phyloP scores from a whole-genome alignment of 345 rosid species.

The Firmiana major region DNA sequence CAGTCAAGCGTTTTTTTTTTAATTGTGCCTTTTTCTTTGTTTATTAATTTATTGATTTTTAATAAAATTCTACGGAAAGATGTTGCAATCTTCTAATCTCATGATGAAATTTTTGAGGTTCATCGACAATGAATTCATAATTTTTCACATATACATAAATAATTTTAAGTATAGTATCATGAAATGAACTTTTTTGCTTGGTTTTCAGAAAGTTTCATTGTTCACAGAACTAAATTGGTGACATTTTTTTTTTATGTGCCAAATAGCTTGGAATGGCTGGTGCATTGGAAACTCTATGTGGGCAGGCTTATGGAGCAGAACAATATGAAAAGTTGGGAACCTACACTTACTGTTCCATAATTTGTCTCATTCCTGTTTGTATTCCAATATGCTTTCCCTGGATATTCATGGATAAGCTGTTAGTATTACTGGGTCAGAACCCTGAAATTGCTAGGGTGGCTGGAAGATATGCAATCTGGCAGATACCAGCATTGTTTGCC shows the following conservation, averaged over 20 bases:
- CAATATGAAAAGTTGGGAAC: conserved; percentile 40
- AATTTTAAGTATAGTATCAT: too few relatives aligned
- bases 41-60: too few relatives aligned
- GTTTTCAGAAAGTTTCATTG: too few relatives aligned
- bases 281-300: conserved; percentile 59
- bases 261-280: conserved; percentile 47
- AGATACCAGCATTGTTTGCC: conserved; percentile 43
- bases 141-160: too few relatives aligned
- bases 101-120: too few relatives aligned
- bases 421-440: conserved; percentile 32
- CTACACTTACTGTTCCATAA: conserved; percentile 34
- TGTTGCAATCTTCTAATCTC: too few relatives aligned
- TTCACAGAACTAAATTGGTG: background rate
- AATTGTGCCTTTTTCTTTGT: too few relatives aligned
- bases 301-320: conserved; percentile 68
- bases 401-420: conserved; percentile 33
- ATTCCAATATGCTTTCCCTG: conserved; percentile 15
- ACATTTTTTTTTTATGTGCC: background rate
- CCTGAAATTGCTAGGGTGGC: conserved; percentile 39
- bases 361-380: conserved; percentile 38
- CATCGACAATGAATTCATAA: too few relatives aligned
- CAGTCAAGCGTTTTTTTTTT: too few relatives aligned
- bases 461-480: conserved; percentile 35
- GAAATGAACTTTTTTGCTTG: too few relatives aligned
- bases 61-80: too few relatives aligned